Base-by-base conservation (phyloP, 306 rosid species). In the Cajanus cajan region DNA sequence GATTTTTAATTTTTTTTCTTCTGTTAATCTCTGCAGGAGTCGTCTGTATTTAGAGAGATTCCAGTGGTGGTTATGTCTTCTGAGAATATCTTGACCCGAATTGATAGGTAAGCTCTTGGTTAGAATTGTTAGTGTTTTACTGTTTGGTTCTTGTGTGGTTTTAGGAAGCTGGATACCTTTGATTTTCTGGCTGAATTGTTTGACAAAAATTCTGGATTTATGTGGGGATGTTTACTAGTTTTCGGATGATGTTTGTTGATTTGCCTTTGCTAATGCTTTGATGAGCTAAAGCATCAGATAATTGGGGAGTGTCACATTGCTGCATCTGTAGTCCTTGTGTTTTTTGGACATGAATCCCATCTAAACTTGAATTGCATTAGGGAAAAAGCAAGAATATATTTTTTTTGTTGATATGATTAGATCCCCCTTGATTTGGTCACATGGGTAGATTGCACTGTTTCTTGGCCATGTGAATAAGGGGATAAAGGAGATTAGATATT, bases 1-100 rank as follows among this genome's bases (percentile, higher is more conserved):
- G 31, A 41, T 34, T 21, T 58, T 66, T 48, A 14, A 67, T 61
- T 36, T 14, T 44, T 9, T 61, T 36, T 14, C 36, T 9, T 62
- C 3, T 83, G 45, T 83, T 73, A 13, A 58, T 78, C 54, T 78
- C 83, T 67, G 84, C 94, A 95, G 98, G 97, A 93, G 82, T 95
- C 98, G 7, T 90, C 98, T 2, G 76, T 90, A 25, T 91, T 91
- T 52, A 86, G 90, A 77, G 98, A 92, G 78, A 87, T 95, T 62
- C 98, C 98, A 9, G 98, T 95, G 76, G 98, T 95, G 86, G 85
- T 95, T 65, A 95, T 91, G 98, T 95, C 98, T 0, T 95, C 98
- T 11, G 98, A 95, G 89, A 91, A 95, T 73, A 84, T 95, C 57
- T 40, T 95, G 72, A 85, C 98, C 65, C 90, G 96, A 48, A 95